Conservation (phyloP, 306 rosid species). For the Castanea mollissima region DNA sequence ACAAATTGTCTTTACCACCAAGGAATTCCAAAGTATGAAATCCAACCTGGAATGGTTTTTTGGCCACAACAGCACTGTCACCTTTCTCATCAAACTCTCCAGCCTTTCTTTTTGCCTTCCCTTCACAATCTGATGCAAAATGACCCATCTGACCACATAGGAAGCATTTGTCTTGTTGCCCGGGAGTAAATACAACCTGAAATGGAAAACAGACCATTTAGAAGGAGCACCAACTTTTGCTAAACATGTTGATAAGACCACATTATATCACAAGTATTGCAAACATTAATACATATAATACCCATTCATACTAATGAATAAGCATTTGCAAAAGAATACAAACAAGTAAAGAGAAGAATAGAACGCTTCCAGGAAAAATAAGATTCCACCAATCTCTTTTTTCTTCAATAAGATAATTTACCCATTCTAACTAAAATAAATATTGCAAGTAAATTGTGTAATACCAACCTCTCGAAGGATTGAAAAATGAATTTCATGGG, state of each 20-base stretch:
- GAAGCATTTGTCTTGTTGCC: constrained; percentile 94
- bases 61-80: constrained; percentile 45
- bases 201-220: constrained; percentile 25
- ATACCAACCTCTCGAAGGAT: constrained; percentile 91
- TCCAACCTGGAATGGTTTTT: constrained; percentile 89
- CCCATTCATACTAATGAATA: not conserved
- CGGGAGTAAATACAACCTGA: constrained; percentile 90
- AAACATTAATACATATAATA: not conserved
- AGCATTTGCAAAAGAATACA: not conserved
- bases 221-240: constrained; percentile 20
- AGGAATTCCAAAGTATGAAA: constrained; percentile 1
- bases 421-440: not conserved
- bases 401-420: not conserved
- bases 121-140: constrained; percentile 81
- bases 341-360: not conserved
- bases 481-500: constrained; percentile 96
- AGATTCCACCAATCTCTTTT: too few species aligned
- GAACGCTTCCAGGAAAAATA: not conserved
- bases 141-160: constrained; percentile 96
- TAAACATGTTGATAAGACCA: constrained; percentile 10
- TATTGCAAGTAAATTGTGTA: not conserved
- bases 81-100: constrained; percentile 92
- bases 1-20: not conserved
- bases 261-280: not conserved
- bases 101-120: constrained; percentile 79